Evolutionary conservation across 2,329 filamentous ascomycete species (phyloP).

Genomic region (Colletotrichum sidae): DNA sequence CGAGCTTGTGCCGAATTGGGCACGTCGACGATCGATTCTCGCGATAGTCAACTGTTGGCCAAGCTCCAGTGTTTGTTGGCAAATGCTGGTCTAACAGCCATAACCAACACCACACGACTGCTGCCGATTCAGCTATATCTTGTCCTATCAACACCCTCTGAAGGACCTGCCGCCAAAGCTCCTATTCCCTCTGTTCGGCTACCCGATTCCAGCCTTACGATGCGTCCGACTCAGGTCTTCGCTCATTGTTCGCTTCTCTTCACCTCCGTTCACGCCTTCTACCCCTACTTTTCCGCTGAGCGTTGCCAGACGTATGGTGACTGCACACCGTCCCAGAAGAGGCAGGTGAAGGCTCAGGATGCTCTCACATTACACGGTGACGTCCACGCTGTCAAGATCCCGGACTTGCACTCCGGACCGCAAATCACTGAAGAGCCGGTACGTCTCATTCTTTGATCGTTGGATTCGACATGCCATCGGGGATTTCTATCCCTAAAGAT

Average conservation of each 20-base stretch:
- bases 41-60: neutral
- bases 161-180: neutral
- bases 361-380: conserved; percentile 17
- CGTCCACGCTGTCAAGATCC: conserved; percentile 38
- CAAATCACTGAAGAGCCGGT: conserved; percentile 13
- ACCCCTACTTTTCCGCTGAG: conserved; percentile 52
- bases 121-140: conserved; percentile 1
- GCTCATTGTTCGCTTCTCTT: conserved; percentile 62
- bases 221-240: conserved; percentile 54
- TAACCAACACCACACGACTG: neutral
- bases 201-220: conserved; percentile 45
- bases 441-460: neutral
- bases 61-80: neutral
- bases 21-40: conserved; percentile 5
- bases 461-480: neutral
- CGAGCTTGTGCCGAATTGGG: conserved; percentile 10
- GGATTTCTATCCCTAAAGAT: too few species aligned
- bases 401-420: conserved; percentile 50
- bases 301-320: conserved; percentile 43
- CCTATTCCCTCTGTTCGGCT: too few species aligned
- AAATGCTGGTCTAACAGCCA: neutral
- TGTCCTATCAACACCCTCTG: too few species aligned
- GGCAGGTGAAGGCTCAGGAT: conserved; percentile 28
- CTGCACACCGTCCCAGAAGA: conserved; percentile 42
- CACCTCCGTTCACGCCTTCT: conserved; percentile 60